phyloP scores from a whole-genome alignment of 768 basidiomycete genomes.

The Psilocybe tampanensis region DNA sequence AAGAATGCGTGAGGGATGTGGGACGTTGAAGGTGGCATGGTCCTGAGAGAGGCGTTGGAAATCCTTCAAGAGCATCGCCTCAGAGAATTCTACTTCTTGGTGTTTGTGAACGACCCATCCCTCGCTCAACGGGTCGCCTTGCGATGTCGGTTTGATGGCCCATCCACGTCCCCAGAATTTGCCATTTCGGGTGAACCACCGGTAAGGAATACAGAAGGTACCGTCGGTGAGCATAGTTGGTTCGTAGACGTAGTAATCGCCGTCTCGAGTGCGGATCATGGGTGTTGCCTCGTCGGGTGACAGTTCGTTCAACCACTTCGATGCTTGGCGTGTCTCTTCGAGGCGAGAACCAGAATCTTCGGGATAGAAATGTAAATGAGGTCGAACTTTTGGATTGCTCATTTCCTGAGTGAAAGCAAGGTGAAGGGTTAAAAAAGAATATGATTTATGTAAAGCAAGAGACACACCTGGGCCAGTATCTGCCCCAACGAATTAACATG shows the following conservation, averaged over 20 bases:
- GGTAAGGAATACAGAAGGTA: not conserved
- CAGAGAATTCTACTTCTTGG: constrained; percentile 1
- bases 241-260: constrained; percentile 32
- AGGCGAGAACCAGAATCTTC: constrained; percentile 29
- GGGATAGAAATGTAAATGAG: constrained; percentile 32
- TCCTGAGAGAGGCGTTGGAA: not conserved
- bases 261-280: constrained; percentile 21
- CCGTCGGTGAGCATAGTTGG: constrained; percentile 15
- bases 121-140: not conserved
- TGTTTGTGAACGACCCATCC: not conserved
- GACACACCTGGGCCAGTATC: not conserved
- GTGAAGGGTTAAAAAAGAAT: not conserved
- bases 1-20: constrained; percentile 7
- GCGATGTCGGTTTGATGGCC: not conserved
- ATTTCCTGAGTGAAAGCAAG: constrained; percentile 31
- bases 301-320: constrained; percentile 30
- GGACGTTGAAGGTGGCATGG: not conserved
- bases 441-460: constrained; percentile 2
- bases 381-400: constrained; percentile 34
- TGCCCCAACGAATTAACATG: constrained; percentile 1
- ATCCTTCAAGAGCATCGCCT: constrained; percentile 8
- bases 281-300: constrained; percentile 22
- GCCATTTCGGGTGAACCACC: not conserved
- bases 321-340: constrained; percentile 20
- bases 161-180: not conserved